Percentiles rank a stretch among this genome's conserved stretches.
These are phyloP conservation scores for Colletotrichum melonis DNA, from an alignment of 2,329 filamentous ascomycete genomes.

Conservation along the genomic window DNA sequence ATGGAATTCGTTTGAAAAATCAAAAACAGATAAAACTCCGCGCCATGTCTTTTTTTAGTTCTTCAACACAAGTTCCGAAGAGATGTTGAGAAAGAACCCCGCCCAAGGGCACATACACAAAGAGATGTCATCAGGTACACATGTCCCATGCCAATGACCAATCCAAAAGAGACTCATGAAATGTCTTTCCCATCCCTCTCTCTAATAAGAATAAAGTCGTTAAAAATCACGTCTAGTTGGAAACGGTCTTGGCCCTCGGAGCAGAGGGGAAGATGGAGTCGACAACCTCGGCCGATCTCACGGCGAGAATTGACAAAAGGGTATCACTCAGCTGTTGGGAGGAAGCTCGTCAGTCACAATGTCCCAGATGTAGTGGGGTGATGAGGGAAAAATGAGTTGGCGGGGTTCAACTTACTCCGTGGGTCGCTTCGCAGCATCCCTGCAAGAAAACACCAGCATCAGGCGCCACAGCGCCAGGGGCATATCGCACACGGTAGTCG, in stretches of 20 bases:
- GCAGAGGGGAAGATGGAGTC: slow-evolving; percentile 71
- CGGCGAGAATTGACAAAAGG: slow-evolving; percentile 81
- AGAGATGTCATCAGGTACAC: slow-evolving; percentile 15
- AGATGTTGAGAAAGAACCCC: neutral
- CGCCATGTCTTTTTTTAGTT: slow-evolving; percentile 35
- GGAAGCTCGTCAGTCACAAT: slow-evolving; percentile 37
- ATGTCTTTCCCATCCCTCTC: neutral
- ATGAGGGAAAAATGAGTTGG: neutral
- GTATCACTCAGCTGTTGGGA: slow-evolving; percentile 77
- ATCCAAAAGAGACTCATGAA: slow-evolving; percentile 4
- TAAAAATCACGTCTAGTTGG: slow-evolving; percentile 18
- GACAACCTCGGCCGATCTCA: slow-evolving; percentile 82
- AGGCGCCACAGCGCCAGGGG: slow-evolving; percentile 72
- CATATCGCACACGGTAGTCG: slow-evolving; percentile 83
- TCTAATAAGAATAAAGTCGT: slow-evolving; percentile 9
- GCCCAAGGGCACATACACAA: slow-evolving; percentile 4
- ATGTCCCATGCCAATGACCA: slow-evolving; percentile 1
- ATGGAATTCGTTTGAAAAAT: neutral
- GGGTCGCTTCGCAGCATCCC: slow-evolving; percentile 91
- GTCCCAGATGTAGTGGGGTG: slow-evolving; percentile 1
- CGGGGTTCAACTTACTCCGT: slow-evolving; percentile 75
- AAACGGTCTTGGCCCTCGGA: slow-evolving; percentile 25
- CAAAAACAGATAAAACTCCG: slow-evolving; percentile 20
- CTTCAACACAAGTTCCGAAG: slow-evolving; percentile 17
- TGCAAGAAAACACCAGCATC: slow-evolving; percentile 91